A percentile compares a stretch with the other conserved stretches of the same genome.
Evolutionary conservation across 345 rosid species (phyloP).

Genomic region (Trapa bicornis): DNA sequence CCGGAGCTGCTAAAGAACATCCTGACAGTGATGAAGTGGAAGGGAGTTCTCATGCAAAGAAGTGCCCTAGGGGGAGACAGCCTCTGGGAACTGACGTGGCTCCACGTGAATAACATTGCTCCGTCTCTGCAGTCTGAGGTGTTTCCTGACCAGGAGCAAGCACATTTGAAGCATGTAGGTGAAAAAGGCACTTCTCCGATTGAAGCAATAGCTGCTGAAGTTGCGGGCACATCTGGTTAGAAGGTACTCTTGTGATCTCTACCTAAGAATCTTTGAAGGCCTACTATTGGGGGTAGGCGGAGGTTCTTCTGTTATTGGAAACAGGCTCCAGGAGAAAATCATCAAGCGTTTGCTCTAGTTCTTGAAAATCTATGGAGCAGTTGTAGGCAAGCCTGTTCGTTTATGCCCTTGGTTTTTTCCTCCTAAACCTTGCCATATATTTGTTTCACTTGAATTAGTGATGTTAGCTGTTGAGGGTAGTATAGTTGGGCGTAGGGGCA

Average conservation of each 20-base stretch:
- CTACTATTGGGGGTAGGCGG: background rate
- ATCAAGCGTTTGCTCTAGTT: background rate
- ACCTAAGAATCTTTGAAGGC: background rate
- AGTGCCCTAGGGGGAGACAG: constrained; percentile 90
- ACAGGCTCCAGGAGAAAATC: background rate
- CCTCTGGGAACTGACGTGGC: constrained; percentile 97
- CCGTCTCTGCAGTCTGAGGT: constrained; percentile 75
- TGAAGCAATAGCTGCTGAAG: constrained; percentile 3
- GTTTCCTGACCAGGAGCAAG: constrained; percentile 61
- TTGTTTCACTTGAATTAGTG: background rate
- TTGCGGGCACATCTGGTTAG: background rate
- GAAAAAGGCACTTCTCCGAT: constrained; percentile 26
- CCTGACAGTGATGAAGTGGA: constrained; percentile 70
- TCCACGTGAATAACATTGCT: constrained; percentile 74
- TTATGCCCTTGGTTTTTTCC: background rate
- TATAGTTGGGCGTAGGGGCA: background rate
- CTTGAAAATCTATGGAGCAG: background rate
- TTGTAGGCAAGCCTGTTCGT: background rate
- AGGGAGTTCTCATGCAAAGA: constrained; percentile 72
- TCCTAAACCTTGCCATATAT: background rate
- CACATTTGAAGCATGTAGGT: constrained; percentile 16
- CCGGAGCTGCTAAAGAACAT: constrained; percentile 82
- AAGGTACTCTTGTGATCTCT: background rate
- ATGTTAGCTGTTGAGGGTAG: background rate
- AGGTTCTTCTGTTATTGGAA: background rate